Conservation (phyloP, 228 moss, liverwort and hornwort genomes). For the Sphagnum fallax region DNA sequence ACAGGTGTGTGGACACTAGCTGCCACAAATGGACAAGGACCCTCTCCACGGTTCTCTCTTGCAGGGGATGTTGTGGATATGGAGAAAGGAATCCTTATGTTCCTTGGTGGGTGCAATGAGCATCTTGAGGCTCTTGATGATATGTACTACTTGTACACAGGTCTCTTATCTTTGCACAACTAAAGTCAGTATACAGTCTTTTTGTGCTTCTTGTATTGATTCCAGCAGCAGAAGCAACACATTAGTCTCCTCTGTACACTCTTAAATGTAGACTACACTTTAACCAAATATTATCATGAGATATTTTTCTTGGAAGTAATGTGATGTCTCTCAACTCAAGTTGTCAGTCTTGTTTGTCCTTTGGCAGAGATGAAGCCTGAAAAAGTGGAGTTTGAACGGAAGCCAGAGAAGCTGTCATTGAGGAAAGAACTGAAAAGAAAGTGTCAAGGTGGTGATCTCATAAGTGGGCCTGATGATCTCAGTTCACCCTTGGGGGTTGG, state of each 20-base stretch:
- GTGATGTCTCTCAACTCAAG: no score
- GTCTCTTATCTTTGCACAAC: constrained; percentile 19
- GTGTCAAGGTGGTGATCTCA: constrained; percentile 62
- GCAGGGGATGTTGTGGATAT: constrained; percentile 90
- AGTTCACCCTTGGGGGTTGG: constrained; percentile 31
- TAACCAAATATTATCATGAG: no score
- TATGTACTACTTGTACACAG: constrained; percentile 95
- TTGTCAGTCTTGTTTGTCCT: no score
- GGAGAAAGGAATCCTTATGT: constrained; percentile 59
- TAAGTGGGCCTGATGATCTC: constrained; percentile 52
- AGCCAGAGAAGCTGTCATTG: constrained; percentile 84
- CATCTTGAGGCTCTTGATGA: constrained; percentile 93
- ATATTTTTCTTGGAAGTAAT: no score
- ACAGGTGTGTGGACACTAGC: constrained; percentile 82
- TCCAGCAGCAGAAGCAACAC: no score
- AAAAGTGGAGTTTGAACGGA: constrained; percentile 63
- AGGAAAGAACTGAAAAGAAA: constrained; percentile 95
- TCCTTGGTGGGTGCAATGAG: constrained; percentile 92
- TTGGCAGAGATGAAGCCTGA: constrained; percentile 77
- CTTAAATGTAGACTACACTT: no score
- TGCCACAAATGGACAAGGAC: constrained; percentile 64
- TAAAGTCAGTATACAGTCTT: background rate
- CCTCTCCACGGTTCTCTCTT: constrained; percentile 88
- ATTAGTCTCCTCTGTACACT: no score
- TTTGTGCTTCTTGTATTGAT: background rate